These are phyloP conservation scores for Hypoxylon sp. DNA, from an alignment of 2,329 filamentous ascomycete genomes.

Conservation along the genomic window DNA sequence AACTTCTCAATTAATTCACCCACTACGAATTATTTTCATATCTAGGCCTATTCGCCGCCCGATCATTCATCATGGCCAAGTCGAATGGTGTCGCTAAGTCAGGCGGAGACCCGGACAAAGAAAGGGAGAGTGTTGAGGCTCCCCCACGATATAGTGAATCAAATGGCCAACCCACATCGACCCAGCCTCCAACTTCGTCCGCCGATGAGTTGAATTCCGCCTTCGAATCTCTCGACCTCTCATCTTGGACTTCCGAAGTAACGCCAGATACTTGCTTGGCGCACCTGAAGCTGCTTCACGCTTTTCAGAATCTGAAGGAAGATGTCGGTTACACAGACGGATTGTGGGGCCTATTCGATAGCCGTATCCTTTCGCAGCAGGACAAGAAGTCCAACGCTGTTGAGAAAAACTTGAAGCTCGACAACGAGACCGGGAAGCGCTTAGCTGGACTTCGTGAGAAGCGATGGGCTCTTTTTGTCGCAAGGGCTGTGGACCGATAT, in stretches of 20 bases:
- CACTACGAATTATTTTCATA: not conserved
- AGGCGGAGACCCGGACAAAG: conserved; percentile 1
- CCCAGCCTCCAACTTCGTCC: conserved; percentile 34
- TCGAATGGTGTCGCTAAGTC: conserved; percentile 10
- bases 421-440: conserved; percentile 58
- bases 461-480: conserved; percentile 79
- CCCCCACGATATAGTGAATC: conserved; percentile 43
- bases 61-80: conserved; percentile 21
- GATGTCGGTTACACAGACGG: conserved; percentile 76
- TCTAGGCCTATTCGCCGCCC: not conserved
- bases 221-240: conserved; percentile 58
- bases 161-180: conserved; percentile 9
- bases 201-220: conserved; percentile 50
- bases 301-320: conserved; percentile 77
- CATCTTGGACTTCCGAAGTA: conserved; percentile 54
- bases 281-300: conserved; percentile 80
- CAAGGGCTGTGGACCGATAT: conserved; percentile 78
- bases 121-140: conserved; percentile 27
- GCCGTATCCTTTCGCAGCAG: conserved; percentile 52
- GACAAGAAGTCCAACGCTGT: conserved; percentile 30
- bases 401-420: conserved; percentile 42
- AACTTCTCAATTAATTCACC: not conserved
- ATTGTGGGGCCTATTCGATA: conserved; percentile 74
- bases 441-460: conserved; percentile 76
- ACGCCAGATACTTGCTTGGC: conserved; percentile 73